Percentiles rank a stretch among this genome's conserved stretches.
Conservation (phyloP, 2,329 filamentous ascomycete genomes). For the Bertia moriformis region DNA sequence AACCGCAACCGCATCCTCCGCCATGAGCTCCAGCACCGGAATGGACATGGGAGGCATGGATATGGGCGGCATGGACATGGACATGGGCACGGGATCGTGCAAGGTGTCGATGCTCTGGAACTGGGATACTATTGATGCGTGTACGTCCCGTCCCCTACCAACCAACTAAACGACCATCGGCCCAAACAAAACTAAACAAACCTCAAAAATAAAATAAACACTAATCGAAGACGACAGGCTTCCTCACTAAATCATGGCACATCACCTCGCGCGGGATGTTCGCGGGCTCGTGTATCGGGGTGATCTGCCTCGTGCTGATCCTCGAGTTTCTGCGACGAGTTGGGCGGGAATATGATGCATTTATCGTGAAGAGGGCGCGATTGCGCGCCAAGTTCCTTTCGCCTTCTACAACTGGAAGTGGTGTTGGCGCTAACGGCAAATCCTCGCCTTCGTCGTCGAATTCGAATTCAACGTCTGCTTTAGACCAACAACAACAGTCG, state of each 20-base stretch:
- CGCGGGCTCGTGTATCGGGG: slow-evolving; percentile 43
- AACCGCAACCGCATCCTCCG: background rate
- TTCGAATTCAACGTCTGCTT: background rate
- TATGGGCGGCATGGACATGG: background rate
- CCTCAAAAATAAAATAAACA: too few relatives aligned
- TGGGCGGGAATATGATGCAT: slow-evolving; percentile 38
- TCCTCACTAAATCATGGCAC: slow-evolving; percentile 41
- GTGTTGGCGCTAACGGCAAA: background rate
- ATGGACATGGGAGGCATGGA: background rate
- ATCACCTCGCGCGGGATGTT: slow-evolving; percentile 40
- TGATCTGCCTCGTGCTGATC: slow-evolving; percentile 37
- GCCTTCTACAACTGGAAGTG: background rate
- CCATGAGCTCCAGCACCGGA: background rate
- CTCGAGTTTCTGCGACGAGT: slow-evolving; percentile 42
- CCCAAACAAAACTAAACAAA: too few relatives aligned
- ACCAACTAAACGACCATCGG: too few relatives aligned
- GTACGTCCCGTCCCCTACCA: slow-evolving; percentile 5
- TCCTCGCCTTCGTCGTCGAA: background rate
- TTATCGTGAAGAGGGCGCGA: slow-evolving; percentile 23
- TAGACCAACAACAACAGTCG: background rate
- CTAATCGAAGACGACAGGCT: too few relatives aligned
- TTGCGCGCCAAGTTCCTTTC: slow-evolving; percentile 2
- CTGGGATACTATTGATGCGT: slow-evolving; percentile 37
- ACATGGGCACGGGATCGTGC: background rate
- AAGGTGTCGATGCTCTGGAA: slow-evolving; percentile 35